A percentile compares a stretch with the other conserved stretches of the same genome.
phyloP scores from a whole-genome alignment of 2,329 filamentous ascomycete genomes.

The Hyphodiscus sp. region DNA sequence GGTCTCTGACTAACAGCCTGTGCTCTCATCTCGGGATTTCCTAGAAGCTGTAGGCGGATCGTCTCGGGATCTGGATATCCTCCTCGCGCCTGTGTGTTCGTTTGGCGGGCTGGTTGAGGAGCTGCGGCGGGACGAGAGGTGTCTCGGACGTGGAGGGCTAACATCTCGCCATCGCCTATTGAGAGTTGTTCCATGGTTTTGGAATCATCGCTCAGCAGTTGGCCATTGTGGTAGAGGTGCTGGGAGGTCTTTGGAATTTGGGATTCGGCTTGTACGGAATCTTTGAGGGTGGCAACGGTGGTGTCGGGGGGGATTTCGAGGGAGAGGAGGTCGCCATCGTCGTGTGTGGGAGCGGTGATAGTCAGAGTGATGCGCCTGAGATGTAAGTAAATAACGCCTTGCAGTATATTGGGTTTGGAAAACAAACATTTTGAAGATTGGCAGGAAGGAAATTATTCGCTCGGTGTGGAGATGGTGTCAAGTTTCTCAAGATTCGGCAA shows the following conservation, averaged over 20 bases:
- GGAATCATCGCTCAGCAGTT: conserved; percentile 66
- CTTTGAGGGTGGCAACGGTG: conserved; percentile 79
- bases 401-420: neutral
- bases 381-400: conserved; percentile 7
- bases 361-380: conserved; percentile 80
- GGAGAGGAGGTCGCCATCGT: conserved; percentile 61
- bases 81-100: conserved; percentile 21
- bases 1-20: conserved; percentile 68
- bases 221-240: conserved; percentile 86
- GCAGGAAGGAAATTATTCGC: neutral
- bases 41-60: conserved; percentile 74
- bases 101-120: conserved; percentile 29
- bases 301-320: conserved; percentile 79
- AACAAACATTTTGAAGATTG: conserved; percentile 13
- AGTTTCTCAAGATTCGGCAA: neutral
- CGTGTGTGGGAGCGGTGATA: conserved; percentile 67
- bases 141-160: conserved; percentile 73
- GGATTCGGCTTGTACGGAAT: conserved; percentile 79
- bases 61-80: conserved; percentile 65
- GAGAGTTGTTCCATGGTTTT: conserved; percentile 77
- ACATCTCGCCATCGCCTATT: conserved; percentile 85
- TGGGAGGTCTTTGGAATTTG: conserved; percentile 66
- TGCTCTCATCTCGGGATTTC: conserved; percentile 65
- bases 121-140: conserved; percentile 40
- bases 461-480: neutral